Percentiles rank a stretch among this genome's conserved stretches.
Conservation (phyloP, 345 rosid species). For the Rhizophora apiculata region DNA sequence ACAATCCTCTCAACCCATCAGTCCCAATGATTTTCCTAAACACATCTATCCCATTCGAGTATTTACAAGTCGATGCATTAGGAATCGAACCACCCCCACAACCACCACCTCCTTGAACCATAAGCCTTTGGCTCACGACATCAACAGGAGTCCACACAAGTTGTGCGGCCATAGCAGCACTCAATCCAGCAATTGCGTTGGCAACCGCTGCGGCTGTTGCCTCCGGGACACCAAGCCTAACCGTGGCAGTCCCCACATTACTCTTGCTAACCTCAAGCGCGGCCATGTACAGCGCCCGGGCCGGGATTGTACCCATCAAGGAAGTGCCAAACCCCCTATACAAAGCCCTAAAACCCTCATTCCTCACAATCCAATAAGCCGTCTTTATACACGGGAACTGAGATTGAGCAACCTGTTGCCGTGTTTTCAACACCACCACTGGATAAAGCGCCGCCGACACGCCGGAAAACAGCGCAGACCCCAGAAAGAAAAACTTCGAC, state of each 20-base stretch:
- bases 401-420: slow-evolving; percentile 70
- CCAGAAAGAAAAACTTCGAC: slow-evolving; percentile 78
- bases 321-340: slow-evolving; percentile 93
- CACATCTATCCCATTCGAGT: slow-evolving; percentile 70
- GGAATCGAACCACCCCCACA: slow-evolving; percentile 15
- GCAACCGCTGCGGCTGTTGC: slow-evolving; percentile 64
- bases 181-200: slow-evolving; percentile 75
- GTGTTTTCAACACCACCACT: slow-evolving; percentile 69
- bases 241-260: slow-evolving; percentile 65
- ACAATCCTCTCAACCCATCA: slow-evolving; percentile 71
- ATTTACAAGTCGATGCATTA: slow-evolving; percentile 51
- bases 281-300: slow-evolving; percentile 85
- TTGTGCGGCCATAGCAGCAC: slow-evolving; percentile 92
- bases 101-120: slow-evolving; percentile 61
- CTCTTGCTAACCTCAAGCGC: slow-evolving; percentile 88
- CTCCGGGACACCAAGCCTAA: slow-evolving; percentile 65
- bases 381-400: slow-evolving; percentile 51
- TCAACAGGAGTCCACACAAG: slow-evolving; percentile 95
- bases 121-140: slow-evolving; percentile 88
- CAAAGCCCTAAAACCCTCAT: slow-evolving; percentile 73
- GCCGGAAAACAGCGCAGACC: slow-evolving; percentile 87
- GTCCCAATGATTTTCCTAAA: slow-evolving; percentile 57
- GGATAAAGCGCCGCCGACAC: slow-evolving; percentile 83
- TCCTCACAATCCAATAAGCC: slow-evolving; percentile 48
- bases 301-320: slow-evolving; percentile 84